These are phyloP conservation scores for Rhizophagus sp. DNA, from an alignment of 192 early-diverging fungal genomes.

Conservation along the genomic window DNA sequence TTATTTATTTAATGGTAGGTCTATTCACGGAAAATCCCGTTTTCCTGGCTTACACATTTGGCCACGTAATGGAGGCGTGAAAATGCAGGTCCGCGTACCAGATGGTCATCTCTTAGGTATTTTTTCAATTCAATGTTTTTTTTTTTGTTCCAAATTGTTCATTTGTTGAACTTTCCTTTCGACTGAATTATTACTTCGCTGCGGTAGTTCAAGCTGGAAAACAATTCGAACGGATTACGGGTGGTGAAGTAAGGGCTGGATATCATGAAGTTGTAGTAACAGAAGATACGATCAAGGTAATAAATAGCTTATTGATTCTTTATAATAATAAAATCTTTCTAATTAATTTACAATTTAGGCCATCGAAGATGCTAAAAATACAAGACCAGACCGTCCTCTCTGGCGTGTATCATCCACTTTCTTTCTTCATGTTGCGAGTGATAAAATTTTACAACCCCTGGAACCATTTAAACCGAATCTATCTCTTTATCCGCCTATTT, in stretches of 20 bases:
- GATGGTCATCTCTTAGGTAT: slow-evolving; percentile 55
- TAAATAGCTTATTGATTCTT: not conserved
- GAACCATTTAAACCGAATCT: slow-evolving; percentile 45
- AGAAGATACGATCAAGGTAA: slow-evolving; percentile 50
- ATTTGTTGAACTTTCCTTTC: too few relatives aligned
- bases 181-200: not conserved
- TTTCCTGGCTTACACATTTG: slow-evolving; percentile 77
- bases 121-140: too few relatives aligned
- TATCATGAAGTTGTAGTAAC: slow-evolving; percentile 74
- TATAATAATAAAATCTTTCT: not conserved
- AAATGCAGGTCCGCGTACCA: slow-evolving; percentile 63
- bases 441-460: slow-evolving; percentile 58
- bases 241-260: slow-evolving; percentile 63
- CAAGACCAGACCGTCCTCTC: slow-evolving; percentile 47
- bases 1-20: slow-evolving; percentile 31
- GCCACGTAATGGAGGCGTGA: slow-evolving; percentile 56
- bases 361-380: slow-evolving; percentile 17
- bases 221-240: slow-evolving; percentile 70
- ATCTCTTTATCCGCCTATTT: slow-evolving; percentile 58
- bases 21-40: slow-evolving; percentile 74
- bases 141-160: too few relatives aligned
- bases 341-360: not conserved
- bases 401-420: slow-evolving; percentile 76
- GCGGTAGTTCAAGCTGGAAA: slow-evolving; percentile 54
- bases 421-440: slow-evolving; percentile 72